Percentiles rank a stretch among this genome's conserved stretches.
These are phyloP conservation scores for Glycine tomentella DNA, from an alignment of 306 rosid genomes.

Conservation along the genomic window DNA sequence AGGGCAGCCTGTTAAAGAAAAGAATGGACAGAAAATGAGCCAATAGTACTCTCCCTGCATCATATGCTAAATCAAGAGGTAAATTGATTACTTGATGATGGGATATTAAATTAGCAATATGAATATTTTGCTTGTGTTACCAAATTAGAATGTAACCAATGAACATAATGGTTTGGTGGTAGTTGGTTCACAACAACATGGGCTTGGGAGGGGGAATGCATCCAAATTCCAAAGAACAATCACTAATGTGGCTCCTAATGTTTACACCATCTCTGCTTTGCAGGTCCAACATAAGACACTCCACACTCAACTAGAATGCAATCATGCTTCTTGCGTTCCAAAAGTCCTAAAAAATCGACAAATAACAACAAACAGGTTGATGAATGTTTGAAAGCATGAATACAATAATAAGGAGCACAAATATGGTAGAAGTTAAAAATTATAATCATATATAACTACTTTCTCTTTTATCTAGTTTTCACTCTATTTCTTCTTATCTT, in stretches of 20 bases:
- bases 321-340: too few relatives aligned
- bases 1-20: conserved; percentile 64
- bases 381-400: too few relatives aligned
- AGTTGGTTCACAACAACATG: conserved; percentile 61
- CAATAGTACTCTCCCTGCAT: conserved; percentile 82
- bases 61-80: conserved; percentile 81
- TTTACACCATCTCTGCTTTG: too few relatives aligned
- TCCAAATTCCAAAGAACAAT: conserved; percentile 78
- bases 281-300: too few relatives aligned
- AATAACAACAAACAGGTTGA: too few relatives aligned
- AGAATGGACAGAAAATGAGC: conserved; percentile 72
- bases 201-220: conserved; percentile 80
- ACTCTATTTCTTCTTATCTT: too few relatives aligned
- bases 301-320: too few relatives aligned
- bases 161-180: conserved; percentile 75
- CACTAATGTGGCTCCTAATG: conserved; percentile 53
- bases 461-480: too few relatives aligned
- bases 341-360: too few relatives aligned
- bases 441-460: too few relatives aligned
- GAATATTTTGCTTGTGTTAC: conserved; percentile 67
- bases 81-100: conserved; percentile 62
- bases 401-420: too few relatives aligned
- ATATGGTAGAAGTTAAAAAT: too few relatives aligned
- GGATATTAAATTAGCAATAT: conserved; percentile 66
- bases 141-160: conserved; percentile 88